Base-by-base conservation (phyloP, 495 filamentous ascomycete genomes). In the Daldinia concentrica region DNA sequence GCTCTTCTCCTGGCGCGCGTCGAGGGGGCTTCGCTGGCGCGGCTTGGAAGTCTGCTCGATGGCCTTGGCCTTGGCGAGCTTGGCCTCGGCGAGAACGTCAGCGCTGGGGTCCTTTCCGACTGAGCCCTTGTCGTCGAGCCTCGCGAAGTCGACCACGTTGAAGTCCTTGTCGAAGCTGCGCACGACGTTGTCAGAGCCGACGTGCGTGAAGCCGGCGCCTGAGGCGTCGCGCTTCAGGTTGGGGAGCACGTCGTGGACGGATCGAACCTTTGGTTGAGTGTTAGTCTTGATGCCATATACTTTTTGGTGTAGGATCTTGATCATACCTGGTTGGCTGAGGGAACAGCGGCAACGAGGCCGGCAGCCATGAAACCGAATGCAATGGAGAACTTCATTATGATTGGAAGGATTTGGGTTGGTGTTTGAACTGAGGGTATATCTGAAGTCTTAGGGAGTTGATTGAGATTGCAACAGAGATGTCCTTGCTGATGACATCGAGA, bases 181-280 rank as follows among this genome's bases (percentile, higher is more conserved):
- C 6, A 68, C 64, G 19, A 72, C 65, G 41, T 72, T 68, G 64
- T 72, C 70, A 14, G 70, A 72, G 0, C 70, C 70, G 12, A 72
- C 60, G 45, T 72, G 70, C 12, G 58, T 57, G 60, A 72, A 72
- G 41, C 70, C 70, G n/a, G 37, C 55, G 4, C 69, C 69, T 9
- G 70, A 64, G 3, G 12, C 7, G 36, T 68, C 70, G 4, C 64
- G 64, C 56, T 68, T 68, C 12, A 72, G 48, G 22, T 17, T n/a
- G 4, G 64, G 32, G 48, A 68, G 60, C 7, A 68, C 59, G 5
- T 72, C 70, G 24, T 15, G 3, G 12, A 72, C 48, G 11, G 70
- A 68, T 56, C 70, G 58, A 11, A 29, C 39, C 64, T 72, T 48
- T 12, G 7, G 51, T 3, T 19, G 0, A 14, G 8, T 55, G 29